Evolutionary conservation across 2,329 filamentous ascomycete species (phyloP), one percentile per base, ranked within the genome.

Genomic region (Nothophoma quercina): DNA sequence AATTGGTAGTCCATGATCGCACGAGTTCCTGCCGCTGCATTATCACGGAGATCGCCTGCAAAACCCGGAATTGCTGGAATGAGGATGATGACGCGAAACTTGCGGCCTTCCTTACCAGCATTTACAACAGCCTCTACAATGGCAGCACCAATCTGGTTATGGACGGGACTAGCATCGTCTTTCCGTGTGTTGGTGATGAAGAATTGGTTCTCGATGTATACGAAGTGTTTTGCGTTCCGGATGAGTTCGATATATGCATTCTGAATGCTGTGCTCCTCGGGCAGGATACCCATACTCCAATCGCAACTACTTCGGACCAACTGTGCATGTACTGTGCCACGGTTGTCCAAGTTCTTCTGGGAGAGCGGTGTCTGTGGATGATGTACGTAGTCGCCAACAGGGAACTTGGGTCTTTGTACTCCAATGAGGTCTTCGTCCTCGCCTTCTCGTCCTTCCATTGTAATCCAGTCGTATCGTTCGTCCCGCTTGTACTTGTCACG

Each of bases 1-100:
- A 95, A 99, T 71, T 98, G 95, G 69, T 96, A 98, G 71, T 98
- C 93, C 91, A 99, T 98, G 67, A 98, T 99, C 9, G 93, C 93
- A 40, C 76, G 63, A 0, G 93, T 98, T 8, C 93, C 93, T 1
- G 85, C 85, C 0, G 93, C 93, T 16, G 89, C 91, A 63, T 90
- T 87, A 10, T 92, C 86, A 50, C 93, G 82, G 23, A 99, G 81
- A 69, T 98, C 93, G 36, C 93, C 93, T 0, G 93, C 93, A 65
- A 99, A 99, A 0, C 93, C 95, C 7, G 95, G 93, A 51, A 99
- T 88, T 1, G 91, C 88, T 1, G 95, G 95, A 43, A 98, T 96
- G 19, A 98, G 64, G 50, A 96, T 84, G 56, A 99, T 96, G 60
- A 99, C 85, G 19, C 89, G 82, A 79, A 98, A 99, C 62, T 96